Base-by-base conservation (phyloP, 2,329 filamentous ascomycete genomes). In the Xylariaceae sp. region DNA sequence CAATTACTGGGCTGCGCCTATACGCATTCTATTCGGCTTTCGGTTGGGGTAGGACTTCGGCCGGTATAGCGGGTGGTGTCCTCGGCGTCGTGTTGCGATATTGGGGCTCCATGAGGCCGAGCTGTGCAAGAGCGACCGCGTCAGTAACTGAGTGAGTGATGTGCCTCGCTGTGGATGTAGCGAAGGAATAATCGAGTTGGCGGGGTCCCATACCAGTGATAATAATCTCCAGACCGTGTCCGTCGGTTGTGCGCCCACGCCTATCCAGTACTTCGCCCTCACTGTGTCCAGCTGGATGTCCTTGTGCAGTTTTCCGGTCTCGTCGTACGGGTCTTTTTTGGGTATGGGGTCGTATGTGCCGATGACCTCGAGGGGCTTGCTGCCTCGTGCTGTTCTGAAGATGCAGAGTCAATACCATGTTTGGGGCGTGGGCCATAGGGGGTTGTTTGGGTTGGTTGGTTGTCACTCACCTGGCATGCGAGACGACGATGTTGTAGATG, bases 401-500 rank as follows among this genome's bases (percentile, higher is more conserved):
- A 17, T 8, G 17, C 17, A 15, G 32, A 11, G 13, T 23, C 19
- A 37, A 41, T 40, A 27, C 28, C 18, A 9, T 31, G 21, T 26
- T 28, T 30, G 37, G n/a, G 9, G 28, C 13, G 5, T 39, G 15
- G 11, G 41, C 28, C 9, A 26, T 12, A 23, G 18, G 12, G 17
- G 16, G 43, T 38, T 35, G 41, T 38, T 18, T 8, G 8, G 12
- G 29, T 17, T 23, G 13, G 14, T 17, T 28, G 31, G 24, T 24
- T 24, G 18, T 17, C 27, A 38, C 72, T 50, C 76, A 94, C 86
- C 89, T 82, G 32, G 89, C 89, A 59, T 97, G 90, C 12, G 88
- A 78, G 50, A 98, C 86, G 51, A 97, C 88, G 49, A 98, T 96
- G 69, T 98, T 98, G 75, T 95, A 98, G 55, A 96, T 84, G 2